Base-by-base conservation (phyloP, 2,329 filamentous ascomycete genomes). In the Hypoxylon sp. region DNA sequence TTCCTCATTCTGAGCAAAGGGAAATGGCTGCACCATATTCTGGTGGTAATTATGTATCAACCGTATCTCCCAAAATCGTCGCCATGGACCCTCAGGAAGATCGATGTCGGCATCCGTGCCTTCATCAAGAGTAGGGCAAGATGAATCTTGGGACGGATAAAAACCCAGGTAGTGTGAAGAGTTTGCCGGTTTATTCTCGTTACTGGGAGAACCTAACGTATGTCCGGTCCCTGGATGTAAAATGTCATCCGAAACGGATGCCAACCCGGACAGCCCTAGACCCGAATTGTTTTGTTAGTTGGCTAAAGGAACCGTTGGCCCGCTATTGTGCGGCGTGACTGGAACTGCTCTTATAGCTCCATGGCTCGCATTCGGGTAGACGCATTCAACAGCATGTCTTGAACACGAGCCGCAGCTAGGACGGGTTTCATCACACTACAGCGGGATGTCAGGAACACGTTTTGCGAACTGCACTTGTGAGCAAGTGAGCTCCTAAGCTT, bases 1-100 rank as follows among this genome's bases (percentile, higher is more conserved):
- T 20, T 73, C 64, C 11, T 62, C 31, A 6, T 40, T 53, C 54
- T 75, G 67, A 11, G 75, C 44, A 20, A 67, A 58, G 4, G 68
- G 56, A 65, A 78, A 79, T 3, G 76, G 74, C 58, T 76, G 74
- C 25, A 69, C 75, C 72, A 79, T 74, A 11, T 68, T 71, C n/a
- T 73, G 69, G 51, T 81, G 75, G 51, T 77, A 77, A 66, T 81
- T 79, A 64, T 81, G 78, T 35, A 82, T 69, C 40, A 81, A 68
- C 7, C 78, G 75, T 60, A 81, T 68, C 72, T 82, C 80, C 72
- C 79, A 80, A 37, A 79, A 42, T 10, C 80, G 79, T n/a, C 80
- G 76, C 68, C 77, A 75, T 6, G 76, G 74, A 6, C 77, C 75
- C 62, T 82, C 80, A 17, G 79, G 80, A 2, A 79, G 59, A 42